Conservation (phyloP, 495 filamentous ascomycete species). For the Mycothermus thermophilus region DNA sequence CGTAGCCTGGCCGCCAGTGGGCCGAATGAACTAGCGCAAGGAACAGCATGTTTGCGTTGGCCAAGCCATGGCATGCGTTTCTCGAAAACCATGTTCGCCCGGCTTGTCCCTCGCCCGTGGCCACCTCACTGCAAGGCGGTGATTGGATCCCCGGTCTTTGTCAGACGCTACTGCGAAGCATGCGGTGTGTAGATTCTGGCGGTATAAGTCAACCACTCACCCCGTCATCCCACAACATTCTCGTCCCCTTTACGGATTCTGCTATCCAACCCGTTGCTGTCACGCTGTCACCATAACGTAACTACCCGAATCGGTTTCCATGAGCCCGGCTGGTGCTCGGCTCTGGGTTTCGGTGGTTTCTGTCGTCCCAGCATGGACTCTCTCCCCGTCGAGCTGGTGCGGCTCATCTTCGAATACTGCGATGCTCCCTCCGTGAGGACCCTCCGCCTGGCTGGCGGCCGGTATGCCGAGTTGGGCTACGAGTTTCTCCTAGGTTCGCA, state of each 20-base stretch:
- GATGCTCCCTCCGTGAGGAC: constrained; percentile 24
- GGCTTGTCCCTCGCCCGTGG: not conserved
- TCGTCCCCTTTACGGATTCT: too few relatives aligned
- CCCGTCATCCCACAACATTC: too few relatives aligned
- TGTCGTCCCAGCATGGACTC: constrained; percentile 16
- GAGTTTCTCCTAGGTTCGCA: constrained; percentile 27
- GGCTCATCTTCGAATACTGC: constrained; percentile 33
- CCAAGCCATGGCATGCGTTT: not conserved
- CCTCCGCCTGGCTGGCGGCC: constrained; percentile 25
- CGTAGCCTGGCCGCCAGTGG: constrained; percentile 2
- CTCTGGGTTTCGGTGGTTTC: constrained; percentile 4
- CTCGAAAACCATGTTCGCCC: not conserved
- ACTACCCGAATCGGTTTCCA: not conserved
- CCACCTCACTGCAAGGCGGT: not conserved
- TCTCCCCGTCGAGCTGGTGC: constrained; percentile 34
- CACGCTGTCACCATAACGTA: not conserved
- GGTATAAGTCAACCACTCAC: too few relatives aligned
- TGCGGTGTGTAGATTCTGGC: too few relatives aligned
- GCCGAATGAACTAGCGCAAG: constrained; percentile 8
- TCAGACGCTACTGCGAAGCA: not conserved
- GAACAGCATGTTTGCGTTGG: constrained; percentile 4
- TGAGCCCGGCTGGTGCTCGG: constrained; percentile 4
- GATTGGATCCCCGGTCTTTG: not conserved
- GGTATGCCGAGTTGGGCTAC: constrained; percentile 31
- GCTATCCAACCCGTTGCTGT: too few relatives aligned